Evolutionary conservation across 306 rosid species (phyloP), one percentile per base, ranked within the genome.

Genomic region (Calophaca sinica): DNA sequence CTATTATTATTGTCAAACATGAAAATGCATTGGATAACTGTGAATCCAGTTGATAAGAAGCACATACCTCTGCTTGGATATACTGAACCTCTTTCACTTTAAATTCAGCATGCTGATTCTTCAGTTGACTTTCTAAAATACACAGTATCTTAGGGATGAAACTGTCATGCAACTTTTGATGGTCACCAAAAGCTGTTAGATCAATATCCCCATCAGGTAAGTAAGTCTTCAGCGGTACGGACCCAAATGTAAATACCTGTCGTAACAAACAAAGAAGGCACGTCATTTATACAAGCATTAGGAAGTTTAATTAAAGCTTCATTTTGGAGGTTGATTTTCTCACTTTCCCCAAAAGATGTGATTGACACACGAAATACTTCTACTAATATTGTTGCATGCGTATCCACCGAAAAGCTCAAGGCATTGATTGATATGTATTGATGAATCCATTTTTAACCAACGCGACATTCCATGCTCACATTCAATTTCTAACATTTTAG

Each of bases 141-240:
- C 72, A 70, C 0, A 75, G 82, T 50, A 91, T 89, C 35, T 84
- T 74, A 68, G 78, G 76, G 45, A 93, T 86, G 86, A 89, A 87
- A 33, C 60, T 66, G 28, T 89, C 93, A 73, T 81, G 84, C 76
- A 73, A 68, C 75, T 7, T 55, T 70, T 81, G 83, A 52, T 74
- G 73, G 53, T 70, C 50, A 72, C 91, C 65, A 72, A 93, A 91
- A 70, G 79, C 83, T 13, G 93, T 84, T 35, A 93, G 79, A 85
- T 93, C 97, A 82, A 93, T 89, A 70, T 93, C 98, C 31, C 97
- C 98, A 86, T 93, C 93, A 42, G 96, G 93, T 82, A 93, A 80
- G 86, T 93, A 91, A 9, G 98, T 93, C 83, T 91, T 93, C 63
- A 91, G 80, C 9, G 98, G 97, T 33, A 91, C 93, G 10, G 98